Evolutionary conservation across 441 rosid genomes (phyloP).

Genomic region (Populus hybrid): DNA sequence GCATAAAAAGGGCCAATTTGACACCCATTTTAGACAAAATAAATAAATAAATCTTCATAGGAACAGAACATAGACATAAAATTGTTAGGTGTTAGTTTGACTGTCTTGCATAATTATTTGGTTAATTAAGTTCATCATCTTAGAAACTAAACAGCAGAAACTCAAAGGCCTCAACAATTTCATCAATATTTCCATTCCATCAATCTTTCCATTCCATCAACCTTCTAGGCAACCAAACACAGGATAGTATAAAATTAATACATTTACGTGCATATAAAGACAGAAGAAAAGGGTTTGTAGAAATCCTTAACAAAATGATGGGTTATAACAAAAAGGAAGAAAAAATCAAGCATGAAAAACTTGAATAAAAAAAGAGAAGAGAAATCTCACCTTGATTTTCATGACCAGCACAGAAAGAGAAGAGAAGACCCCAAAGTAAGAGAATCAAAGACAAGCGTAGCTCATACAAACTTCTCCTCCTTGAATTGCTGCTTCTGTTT

Average conservation of each 20-base stretch:
- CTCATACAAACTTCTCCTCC: constrained; percentile 36
- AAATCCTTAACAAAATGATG: constrained; percentile 5
- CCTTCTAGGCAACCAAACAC: constrained; percentile 15
- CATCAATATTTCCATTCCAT: background rate
- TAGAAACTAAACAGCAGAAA: background rate
- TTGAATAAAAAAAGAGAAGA: background rate
- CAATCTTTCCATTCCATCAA: background rate
- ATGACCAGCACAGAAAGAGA: constrained; percentile 56
- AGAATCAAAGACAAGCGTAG: constrained; percentile 56
- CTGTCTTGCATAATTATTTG: background rate
- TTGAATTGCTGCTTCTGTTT: constrained; percentile 5
- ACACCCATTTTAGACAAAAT: background rate
- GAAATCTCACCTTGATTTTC: constrained; percentile 45
- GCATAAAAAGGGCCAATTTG: constrained; percentile 2
- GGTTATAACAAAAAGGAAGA: constrained; percentile 3
- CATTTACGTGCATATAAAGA: background rate
- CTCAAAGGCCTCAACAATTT: background rate
- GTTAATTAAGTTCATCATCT: background rate
- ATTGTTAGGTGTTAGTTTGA: background rate
- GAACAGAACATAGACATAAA: background rate
- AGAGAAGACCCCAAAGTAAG: constrained; percentile 61
- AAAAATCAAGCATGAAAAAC: background rate
- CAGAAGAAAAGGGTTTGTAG: constrained; percentile 10
- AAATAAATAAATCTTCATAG: background rate
- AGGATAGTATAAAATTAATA: background rate